A percentile compares a stretch with the other conserved stretches of the same genome.
phyloP scores from a whole-genome alignment of 2,329 filamentous ascomycete genomes.

The Pseudocercospora fuligena region DNA sequence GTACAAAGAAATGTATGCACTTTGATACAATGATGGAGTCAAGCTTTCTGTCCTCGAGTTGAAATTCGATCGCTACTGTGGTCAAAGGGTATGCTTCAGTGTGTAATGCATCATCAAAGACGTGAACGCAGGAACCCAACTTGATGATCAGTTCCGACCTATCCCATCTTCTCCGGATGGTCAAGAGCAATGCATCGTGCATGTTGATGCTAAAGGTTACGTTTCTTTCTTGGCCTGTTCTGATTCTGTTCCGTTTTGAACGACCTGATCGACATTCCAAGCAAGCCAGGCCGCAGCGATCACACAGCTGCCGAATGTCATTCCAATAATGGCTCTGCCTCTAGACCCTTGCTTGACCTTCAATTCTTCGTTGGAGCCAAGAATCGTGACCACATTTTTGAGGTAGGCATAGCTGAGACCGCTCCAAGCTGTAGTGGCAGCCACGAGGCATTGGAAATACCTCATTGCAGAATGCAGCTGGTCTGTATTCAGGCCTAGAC shows the following conservation, averaged over 20 bases:
- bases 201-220: neutral
- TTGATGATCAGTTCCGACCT: neutral
- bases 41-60: neutral
- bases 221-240: neutral
- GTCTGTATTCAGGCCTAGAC: slow-evolving; percentile 27
- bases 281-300: slow-evolving; percentile 43
- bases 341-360: slow-evolving; percentile 55
- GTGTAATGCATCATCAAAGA: neutral
- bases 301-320: slow-evolving; percentile 52
- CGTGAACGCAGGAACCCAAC: neutral
- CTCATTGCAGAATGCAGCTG: slow-evolving; percentile 43
- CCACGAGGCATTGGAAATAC: slow-evolving; percentile 74
- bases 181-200: neutral
- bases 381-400: slow-evolving; percentile 89
- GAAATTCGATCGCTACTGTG: neutral
- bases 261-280: slow-evolving; percentile 26
- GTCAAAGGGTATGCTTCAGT: neutral
- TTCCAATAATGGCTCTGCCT: slow-evolving; percentile 54
- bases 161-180: neutral
- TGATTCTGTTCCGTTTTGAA: neutral
- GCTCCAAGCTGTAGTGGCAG: slow-evolving; percentile 89
- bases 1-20: neutral
- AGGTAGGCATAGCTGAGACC: slow-evolving; percentile 89
- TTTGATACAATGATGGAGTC: neutral
- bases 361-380: slow-evolving; percentile 57